Conservation (phyloP, 805 yeast genomes). For the Starmerella powellii region DNA sequence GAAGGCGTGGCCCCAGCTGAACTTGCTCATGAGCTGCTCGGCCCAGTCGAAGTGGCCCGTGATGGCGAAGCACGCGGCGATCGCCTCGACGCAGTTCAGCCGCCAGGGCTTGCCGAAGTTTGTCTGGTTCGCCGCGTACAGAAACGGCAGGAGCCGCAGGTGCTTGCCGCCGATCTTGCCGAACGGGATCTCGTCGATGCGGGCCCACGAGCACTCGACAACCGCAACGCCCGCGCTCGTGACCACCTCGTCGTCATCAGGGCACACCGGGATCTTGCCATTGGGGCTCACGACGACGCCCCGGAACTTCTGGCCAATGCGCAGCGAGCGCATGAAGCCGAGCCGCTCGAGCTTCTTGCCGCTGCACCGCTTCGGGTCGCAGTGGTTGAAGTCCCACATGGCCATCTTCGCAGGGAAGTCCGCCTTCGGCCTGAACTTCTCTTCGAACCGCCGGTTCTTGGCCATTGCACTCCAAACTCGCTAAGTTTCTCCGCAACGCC, state of each 20-base stretch:
- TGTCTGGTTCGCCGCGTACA: slow-evolving; percentile 94
- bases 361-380: slow-evolving; percentile 95
- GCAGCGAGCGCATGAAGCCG: slow-evolving; percentile 63
- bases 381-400: slow-evolving; percentile 97
- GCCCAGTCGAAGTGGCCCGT: slow-evolving; percentile 92
- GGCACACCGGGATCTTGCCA: slow-evolving; percentile 82
- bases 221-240: slow-evolving; percentile 86
- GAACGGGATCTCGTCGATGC: slow-evolving; percentile 95
- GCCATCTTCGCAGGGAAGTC: slow-evolving; percentile 76
- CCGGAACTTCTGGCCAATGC: slow-evolving; percentile 87
- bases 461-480: background rate
- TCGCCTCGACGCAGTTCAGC: slow-evolving; percentile 90
- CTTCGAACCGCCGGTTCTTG: slow-evolving; percentile 12
- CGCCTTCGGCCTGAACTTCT: slow-evolving; percentile 18
- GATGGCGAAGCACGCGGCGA: slow-evolving; percentile 93
- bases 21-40: slow-evolving; percentile 54
- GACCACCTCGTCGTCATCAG: slow-evolving; percentile 66
- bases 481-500: background rate
- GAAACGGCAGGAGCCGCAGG: slow-evolving; percentile 77
- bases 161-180: slow-evolving; percentile 79
- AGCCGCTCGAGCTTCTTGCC: slow-evolving; percentile 87
- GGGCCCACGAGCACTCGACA: slow-evolving; percentile 97
- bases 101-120: slow-evolving; percentile 95
- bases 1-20: slow-evolving; percentile 90
- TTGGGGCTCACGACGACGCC: slow-evolving; percentile 91